phyloP scores from a whole-genome alignment of 305 asterid species.

The Caryopteris hybrid region DNA sequence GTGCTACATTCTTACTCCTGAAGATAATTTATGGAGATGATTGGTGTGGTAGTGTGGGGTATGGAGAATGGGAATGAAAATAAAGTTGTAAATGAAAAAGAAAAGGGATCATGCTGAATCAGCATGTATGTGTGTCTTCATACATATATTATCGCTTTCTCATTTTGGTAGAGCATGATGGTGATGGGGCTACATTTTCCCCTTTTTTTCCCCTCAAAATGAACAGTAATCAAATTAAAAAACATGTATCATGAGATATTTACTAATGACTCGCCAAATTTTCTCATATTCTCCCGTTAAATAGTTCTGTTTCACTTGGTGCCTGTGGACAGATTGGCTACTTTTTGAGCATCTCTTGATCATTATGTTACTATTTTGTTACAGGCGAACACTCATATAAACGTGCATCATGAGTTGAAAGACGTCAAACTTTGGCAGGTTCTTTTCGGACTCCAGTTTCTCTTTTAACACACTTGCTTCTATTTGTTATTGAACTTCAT shows the following conservation, averaged over 20 bases:
- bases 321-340: conserved; percentile 2
- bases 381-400: conserved; percentile 97
- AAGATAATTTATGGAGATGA: neutral
- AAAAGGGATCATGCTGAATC: neutral
- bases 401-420: conserved; percentile 79
- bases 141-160: neutral
- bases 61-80: too few relatives aligned
- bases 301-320: neutral
- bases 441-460: conserved; percentile 11
- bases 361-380: neutral
- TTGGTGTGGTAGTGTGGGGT: too few relatives aligned
- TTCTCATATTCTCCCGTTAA: neutral
- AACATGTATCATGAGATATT: neutral
- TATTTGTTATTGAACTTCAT: conserved; percentile 6
- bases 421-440: conserved; percentile 99
- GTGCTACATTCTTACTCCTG: neutral
- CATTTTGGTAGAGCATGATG: conserved; percentile 4
- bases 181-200: neutral
- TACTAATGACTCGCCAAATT: neutral
- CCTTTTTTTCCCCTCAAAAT: neutral
- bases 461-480: conserved; percentile 7
- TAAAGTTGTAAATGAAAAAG: too few relatives aligned
- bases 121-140: neutral
- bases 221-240: neutral
- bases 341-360: conserved; percentile 21